Evolutionary conservation across 2,329 filamentous ascomycete genomes (phyloP).

Genomic region (Fusarium equiseti): DNA sequence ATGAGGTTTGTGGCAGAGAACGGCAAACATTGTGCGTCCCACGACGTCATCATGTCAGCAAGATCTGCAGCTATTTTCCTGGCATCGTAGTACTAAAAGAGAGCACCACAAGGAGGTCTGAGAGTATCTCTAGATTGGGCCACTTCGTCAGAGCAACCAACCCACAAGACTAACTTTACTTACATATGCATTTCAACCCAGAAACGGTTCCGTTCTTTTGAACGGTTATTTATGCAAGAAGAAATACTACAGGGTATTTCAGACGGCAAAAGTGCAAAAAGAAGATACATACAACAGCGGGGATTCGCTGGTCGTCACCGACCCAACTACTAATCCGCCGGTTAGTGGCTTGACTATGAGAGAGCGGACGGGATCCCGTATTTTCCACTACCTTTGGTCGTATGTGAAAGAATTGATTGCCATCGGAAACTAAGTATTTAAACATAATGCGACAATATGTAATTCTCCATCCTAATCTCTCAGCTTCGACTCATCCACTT

Average conservation of each 20-base stretch:
- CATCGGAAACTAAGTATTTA: rapidly evolving
- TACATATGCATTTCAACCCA: too few species aligned
- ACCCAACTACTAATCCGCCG: neutral
- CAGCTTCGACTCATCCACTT: slow-evolving; percentile 7
- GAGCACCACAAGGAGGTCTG: neutral
- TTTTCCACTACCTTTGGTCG: neutral
- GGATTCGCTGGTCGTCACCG: neutral
- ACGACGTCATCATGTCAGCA: neutral
- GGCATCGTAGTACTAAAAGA: neutral
- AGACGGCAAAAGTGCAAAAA: neutral
- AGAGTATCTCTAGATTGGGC: neutral
- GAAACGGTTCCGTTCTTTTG: too few species aligned
- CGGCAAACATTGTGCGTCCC: neutral
- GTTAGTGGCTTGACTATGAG: neutral
- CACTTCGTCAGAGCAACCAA: neutral
- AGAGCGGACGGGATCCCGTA: neutral
- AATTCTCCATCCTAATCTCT: too few species aligned
- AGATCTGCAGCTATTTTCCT: neutral
- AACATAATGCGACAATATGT: too few species aligned
- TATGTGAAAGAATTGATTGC: neutral
- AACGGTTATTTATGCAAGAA: too few species aligned
- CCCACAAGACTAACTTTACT: too few species aligned
- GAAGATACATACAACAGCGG: neutral
- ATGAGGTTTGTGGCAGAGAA: neutral
- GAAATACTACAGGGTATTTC: too few species aligned